Percentiles rank a stretch among this genome's conserved stretches.
These are phyloP conservation scores for Curvularia hawaiiensis DNA, from an alignment of 2,329 filamentous ascomycete species.

Conservation along the genomic window DNA sequence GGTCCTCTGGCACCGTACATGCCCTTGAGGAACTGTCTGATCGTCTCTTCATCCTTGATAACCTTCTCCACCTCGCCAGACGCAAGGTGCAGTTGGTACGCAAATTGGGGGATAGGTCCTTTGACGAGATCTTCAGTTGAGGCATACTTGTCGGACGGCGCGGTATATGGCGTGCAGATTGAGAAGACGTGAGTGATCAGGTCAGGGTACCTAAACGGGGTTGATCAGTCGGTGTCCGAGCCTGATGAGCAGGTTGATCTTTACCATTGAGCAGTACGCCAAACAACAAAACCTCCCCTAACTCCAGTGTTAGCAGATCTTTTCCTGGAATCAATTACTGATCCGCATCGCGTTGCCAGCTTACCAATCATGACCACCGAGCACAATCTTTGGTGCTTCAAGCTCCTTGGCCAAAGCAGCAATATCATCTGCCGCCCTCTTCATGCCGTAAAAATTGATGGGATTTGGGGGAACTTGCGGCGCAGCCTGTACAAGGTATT, in stretches of 20 bases:
- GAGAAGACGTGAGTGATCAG: constrained; percentile 77
- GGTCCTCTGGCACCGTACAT: constrained; percentile 71
- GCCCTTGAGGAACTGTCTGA: constrained; percentile 72
- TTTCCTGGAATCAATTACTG: neutral
- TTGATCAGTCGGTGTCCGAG: neutral
- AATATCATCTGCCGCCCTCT: constrained; percentile 73
- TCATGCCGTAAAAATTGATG: constrained; percentile 69
- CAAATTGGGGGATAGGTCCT: constrained; percentile 68
- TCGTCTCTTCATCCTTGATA: constrained; percentile 61
- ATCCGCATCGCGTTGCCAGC: neutral
- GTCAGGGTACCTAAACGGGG: constrained; percentile 54
- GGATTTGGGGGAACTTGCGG: constrained; percentile 64
- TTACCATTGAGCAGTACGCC: constrained; percentile 71
- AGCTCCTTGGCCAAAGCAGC: constrained; percentile 69
- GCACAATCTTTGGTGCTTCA: constrained; percentile 65
- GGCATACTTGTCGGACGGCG: constrained; percentile 60
- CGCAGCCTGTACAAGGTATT: constrained; percentile 42
- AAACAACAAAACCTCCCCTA: constrained; percentile 77
- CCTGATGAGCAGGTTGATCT: neutral
- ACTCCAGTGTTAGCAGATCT: constrained; percentile 8
- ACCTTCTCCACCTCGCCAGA: constrained; percentile 61
- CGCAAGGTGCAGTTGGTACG: constrained; percentile 82
- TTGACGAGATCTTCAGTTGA: constrained; percentile 66
- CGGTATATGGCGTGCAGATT: constrained; percentile 73
- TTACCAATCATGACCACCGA: constrained; percentile 88